Percentiles rank a stretch among this genome's conserved stretches.
Conservation (phyloP, 306 rosid species). For the Abrus pulchellus region DNA sequence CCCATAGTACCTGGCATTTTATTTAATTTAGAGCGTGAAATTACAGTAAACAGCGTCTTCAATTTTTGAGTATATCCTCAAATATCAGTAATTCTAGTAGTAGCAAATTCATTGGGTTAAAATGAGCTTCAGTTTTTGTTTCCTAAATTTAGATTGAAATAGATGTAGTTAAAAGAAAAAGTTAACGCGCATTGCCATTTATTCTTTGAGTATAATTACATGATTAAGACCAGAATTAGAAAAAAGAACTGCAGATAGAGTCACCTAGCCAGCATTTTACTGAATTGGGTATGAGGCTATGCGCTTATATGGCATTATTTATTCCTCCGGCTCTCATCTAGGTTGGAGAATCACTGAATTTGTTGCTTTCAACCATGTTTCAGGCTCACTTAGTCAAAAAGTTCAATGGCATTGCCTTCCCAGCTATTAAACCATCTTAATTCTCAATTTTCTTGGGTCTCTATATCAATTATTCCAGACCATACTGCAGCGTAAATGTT, state of each 20-base stretch:
- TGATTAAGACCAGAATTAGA: conserved; percentile 36
- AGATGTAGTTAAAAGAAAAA: neutral
- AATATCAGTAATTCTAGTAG: conserved; percentile 10
- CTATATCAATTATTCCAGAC: conserved; percentile 43
- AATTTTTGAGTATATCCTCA: conserved; percentile 26
- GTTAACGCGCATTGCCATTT: conserved; percentile 42
- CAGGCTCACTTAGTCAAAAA: conserved; percentile 37
- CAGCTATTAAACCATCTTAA: conserved; percentile 24
- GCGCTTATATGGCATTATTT: conserved; percentile 29
- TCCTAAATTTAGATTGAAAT: conserved; percentile 38
- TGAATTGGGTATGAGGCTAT: conserved; percentile 25
- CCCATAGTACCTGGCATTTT: conserved; percentile 31
- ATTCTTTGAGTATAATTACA: conserved; percentile 9
- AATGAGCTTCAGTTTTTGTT: conserved; percentile 12
- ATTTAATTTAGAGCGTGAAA: conserved; percentile 28
- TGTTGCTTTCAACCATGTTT: conserved; percentile 39
- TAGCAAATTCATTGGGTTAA: neutral
- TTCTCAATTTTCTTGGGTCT: conserved; percentile 21
- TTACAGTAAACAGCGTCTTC: conserved; percentile 26
- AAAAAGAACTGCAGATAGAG: conserved; percentile 24
- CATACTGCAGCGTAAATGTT: conserved; percentile 41
- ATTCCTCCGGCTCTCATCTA: conserved; percentile 1
- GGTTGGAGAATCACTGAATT: conserved; percentile 11
- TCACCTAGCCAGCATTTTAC: conserved; percentile 26
- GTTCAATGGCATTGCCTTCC: conserved; percentile 34